Evolutionary conservation across 2,329 filamentous ascomycete species (phyloP).

Genomic region (Hysterium pulicare): DNA sequence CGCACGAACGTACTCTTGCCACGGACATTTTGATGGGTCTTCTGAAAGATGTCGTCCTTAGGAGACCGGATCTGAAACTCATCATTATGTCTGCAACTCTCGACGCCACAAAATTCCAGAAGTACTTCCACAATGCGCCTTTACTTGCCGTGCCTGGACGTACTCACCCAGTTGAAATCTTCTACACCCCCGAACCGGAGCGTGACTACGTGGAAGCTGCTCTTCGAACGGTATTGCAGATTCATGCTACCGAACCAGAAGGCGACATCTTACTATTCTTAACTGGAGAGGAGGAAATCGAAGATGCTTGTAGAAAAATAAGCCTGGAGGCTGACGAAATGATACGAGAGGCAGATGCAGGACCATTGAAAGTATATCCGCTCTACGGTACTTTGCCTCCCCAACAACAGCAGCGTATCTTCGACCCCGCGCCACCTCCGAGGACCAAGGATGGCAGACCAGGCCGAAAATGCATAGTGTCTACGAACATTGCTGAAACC

Average conservation of each 20-base stretch:
- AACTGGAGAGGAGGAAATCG: constrained; percentile 97
- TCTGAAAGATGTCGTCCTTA: constrained; percentile 87
- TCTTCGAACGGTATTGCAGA: constrained; percentile 90
- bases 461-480: constrained; percentile 90
- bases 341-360: constrained; percentile 83
- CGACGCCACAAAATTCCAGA: constrained; percentile 96
- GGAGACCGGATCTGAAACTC: constrained; percentile 82
- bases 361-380: constrained; percentile 85
- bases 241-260: constrained; percentile 87
- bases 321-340: constrained; percentile 87
- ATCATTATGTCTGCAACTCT: constrained; percentile 96
- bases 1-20: constrained; percentile 93
- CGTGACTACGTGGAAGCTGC: constrained; percentile 96
- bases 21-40: constrained; percentile 94
- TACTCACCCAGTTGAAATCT: constrained; percentile 96
- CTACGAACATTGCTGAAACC: constrained; percentile 97
- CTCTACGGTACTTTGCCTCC: constrained; percentile 93
- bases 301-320: constrained; percentile 93
- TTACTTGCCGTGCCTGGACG: constrained; percentile 90
- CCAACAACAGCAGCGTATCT: constrained; percentile 90
- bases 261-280: constrained; percentile 93
- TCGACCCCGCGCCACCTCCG: constrained; percentile 78
- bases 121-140: constrained; percentile 93
- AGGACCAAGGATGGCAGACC: constrained; percentile 72
- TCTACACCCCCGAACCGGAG: constrained; percentile 95